These are phyloP conservation scores for Acanthamoeba healyi DNA, from an alignment of 208 protist genomes.

Conservation along the genomic window DNA sequence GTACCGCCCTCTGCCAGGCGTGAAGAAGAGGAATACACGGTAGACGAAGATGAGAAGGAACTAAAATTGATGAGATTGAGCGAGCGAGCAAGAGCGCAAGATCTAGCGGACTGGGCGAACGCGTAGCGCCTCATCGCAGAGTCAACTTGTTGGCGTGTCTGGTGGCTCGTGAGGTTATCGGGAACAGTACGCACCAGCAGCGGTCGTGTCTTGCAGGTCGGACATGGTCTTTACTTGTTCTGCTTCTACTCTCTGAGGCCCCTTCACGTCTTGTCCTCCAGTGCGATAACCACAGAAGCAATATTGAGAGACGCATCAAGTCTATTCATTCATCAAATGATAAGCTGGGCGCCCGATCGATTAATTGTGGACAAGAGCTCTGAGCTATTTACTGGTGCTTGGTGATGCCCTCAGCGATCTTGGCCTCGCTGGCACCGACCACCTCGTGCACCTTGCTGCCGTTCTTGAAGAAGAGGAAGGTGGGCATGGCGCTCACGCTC, in stretches of 20 bases:
- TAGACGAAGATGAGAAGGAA: not conserved
- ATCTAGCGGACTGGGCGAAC: too few relatives aligned
- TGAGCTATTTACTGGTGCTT: slow-evolving; percentile 73
- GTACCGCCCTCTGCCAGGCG: not conserved
- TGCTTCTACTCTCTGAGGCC: too few relatives aligned
- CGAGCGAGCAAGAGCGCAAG: too few relatives aligned
- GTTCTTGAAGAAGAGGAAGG: slow-evolving; percentile 85
- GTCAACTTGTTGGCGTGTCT: too few relatives aligned
- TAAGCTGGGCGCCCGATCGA: not conserved
- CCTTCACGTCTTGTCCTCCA: too few relatives aligned
- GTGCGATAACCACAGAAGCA: too few relatives aligned
- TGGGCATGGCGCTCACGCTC: slow-evolving; percentile 80
- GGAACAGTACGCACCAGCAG: too few relatives aligned
- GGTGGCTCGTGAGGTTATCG: too few relatives aligned
- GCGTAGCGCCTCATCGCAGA: too few relatives aligned
- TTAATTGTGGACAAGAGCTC: not conserved
- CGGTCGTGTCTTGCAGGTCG: too few relatives aligned
- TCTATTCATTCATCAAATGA: not conserved
- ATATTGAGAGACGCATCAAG: not conserved
- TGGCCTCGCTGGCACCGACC: slow-evolving; percentile 79
- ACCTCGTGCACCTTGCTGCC: slow-evolving; percentile 75
- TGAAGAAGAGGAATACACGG: not conserved
- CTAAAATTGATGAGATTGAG: too few relatives aligned
- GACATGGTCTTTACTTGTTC: too few relatives aligned
- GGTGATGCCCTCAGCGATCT: slow-evolving; percentile 59